Evolutionary conservation across 2,329 filamentous ascomycete genomes (phyloP).

Genomic region (Fusarium beomiforme): DNA sequence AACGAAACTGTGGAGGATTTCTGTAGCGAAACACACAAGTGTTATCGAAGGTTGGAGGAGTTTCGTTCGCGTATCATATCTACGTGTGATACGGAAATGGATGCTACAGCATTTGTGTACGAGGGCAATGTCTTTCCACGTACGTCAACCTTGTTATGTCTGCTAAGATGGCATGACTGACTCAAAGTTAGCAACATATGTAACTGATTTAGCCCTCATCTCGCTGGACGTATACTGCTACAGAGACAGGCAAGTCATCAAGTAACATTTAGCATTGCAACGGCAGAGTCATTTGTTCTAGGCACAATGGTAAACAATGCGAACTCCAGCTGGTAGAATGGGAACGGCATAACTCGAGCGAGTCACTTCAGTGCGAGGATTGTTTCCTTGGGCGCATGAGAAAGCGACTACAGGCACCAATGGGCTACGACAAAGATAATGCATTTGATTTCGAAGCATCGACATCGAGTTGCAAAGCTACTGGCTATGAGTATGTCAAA

Average conservation of each 20-base stretch:
- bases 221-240: background rate
- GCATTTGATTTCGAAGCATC: background rate
- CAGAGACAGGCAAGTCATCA: background rate
- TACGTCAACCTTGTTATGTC: background rate
- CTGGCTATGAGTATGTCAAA: background rate
- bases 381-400: background rate
- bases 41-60: background rate
- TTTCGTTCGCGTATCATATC: background rate
- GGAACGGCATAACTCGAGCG: background rate
- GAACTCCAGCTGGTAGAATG: background rate
- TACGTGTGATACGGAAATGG: background rate
- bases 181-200: background rate
- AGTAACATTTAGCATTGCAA: too few species aligned
- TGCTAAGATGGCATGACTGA: too few species aligned
- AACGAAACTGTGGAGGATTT: too few species aligned
- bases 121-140: background rate
- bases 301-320: background rate
- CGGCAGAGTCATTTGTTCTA: background rate
- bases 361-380: background rate
- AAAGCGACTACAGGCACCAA: background rate
- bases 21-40: too few species aligned
- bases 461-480: background rate
- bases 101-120: background rate
- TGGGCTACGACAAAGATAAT: background rate
- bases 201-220: background rate